phyloP scores from a whole-genome alignment of 495 filamentous ascomycete species.

The Aspergillus mulundensis region DNA sequence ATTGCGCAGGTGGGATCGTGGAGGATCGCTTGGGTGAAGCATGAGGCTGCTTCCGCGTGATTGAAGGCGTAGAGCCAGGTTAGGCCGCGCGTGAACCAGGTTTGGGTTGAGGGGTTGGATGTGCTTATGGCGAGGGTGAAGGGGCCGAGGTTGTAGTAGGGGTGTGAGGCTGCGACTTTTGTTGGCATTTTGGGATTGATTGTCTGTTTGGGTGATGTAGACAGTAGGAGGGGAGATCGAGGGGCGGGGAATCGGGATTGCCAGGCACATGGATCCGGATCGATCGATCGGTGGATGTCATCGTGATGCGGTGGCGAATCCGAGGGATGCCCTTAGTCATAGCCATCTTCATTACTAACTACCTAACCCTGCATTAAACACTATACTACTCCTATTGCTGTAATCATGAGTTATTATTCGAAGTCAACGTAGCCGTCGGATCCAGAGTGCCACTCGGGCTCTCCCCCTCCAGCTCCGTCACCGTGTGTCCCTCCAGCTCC shows the following conservation, averaged over 20 bases:
- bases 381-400: not conserved
- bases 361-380: no score
- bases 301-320: not conserved
- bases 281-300: no score
- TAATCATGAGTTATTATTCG: not conserved
- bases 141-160: conserved; percentile 49
- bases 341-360: not conserved
- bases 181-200: not conserved
- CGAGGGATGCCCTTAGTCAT: not conserved
- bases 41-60: conserved; percentile 20
- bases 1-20: conserved; percentile 53
- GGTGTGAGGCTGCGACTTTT: not conserved
- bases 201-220: not conserved
- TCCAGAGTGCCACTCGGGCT: not conserved
- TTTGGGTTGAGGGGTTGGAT: conserved; percentile 22
- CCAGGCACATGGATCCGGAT: no score
- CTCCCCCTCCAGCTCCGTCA: not conserved
- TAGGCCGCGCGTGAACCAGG: conserved; percentile 27
- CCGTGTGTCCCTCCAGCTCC: not conserved
- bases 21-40: conserved; percentile 40
- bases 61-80: conserved; percentile 30
- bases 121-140: conserved; percentile 46
- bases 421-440: not conserved
- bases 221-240: no score
- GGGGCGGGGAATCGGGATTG: no score